These are phyloP conservation scores for Spizellomyces sp. DNA, from an alignment of 192 early-diverging fungal genomes.

Conservation along the genomic window DNA sequence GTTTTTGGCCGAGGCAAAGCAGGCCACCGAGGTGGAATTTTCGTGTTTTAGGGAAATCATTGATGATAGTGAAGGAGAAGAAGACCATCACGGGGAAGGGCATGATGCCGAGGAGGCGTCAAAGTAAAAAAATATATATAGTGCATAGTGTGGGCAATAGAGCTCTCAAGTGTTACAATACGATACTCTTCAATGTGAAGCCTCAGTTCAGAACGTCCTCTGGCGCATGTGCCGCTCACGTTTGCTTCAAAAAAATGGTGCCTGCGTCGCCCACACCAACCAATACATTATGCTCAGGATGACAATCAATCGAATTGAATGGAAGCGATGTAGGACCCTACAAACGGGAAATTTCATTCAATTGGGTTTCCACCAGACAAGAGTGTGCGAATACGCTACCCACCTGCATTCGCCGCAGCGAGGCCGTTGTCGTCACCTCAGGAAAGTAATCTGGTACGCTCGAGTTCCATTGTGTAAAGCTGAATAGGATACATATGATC, in stretches of 20 bases:
- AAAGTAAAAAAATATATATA: neutral
- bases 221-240: neutral
- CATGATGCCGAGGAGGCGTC: too few species aligned
- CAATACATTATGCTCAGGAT: conserved; percentile 15
- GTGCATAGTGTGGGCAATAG: too few species aligned
- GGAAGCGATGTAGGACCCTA: conserved; percentile 4
- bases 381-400: too few species aligned
- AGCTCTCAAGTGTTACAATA: neutral
- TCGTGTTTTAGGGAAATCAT: conserved; percentile 53
- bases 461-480: neutral
- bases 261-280: conserved; percentile 21
- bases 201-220: too few species aligned
- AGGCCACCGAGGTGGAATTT: conserved; percentile 68
- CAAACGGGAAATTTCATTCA: neutral
- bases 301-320: conserved; percentile 25
- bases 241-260: conserved; percentile 8
- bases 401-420: neutral
- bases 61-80: neutral
- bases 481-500: neutral
- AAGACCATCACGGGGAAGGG: neutral
- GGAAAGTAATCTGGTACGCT: neutral
- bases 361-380: too few species aligned
- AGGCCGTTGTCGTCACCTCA: neutral
- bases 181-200: too few species aligned
- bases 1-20: conserved; percentile 57